Conservation (phyloP, 2,329 filamentous ascomycete species). For the Fusarium lateritium region DNA sequence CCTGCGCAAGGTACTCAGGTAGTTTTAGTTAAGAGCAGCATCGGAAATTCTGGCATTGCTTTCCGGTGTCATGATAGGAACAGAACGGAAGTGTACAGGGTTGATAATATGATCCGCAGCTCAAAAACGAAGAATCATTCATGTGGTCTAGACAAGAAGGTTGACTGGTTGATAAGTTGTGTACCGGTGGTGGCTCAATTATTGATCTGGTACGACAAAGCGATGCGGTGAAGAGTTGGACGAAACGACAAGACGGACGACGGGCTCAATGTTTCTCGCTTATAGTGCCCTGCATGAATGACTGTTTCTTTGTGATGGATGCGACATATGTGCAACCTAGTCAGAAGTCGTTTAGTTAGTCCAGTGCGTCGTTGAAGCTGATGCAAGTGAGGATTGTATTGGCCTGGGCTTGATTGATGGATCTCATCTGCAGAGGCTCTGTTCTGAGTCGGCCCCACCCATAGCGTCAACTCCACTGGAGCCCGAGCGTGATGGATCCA, state of each 20-base stretch:
- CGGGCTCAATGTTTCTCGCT: slow-evolving; percentile 30
- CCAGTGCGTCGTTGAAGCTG: slow-evolving; percentile 3
- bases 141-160: slow-evolving; percentile 23
- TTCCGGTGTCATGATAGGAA: slow-evolving; percentile 4
- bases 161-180: slow-evolving; percentile 20
- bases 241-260: slow-evolving; percentile 12
- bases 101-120: slow-evolving; percentile 14
- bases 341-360: slow-evolving; percentile 14
- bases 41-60: background rate
- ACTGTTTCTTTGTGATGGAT: slow-evolving; percentile 8
- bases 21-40: slow-evolving; percentile 7
- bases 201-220: slow-evolving; percentile 33
- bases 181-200: slow-evolving; percentile 10
- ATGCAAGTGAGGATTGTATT: background rate
- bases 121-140: slow-evolving; percentile 24
- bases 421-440: slow-evolving; percentile 41
- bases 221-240: slow-evolving; percentile 41
- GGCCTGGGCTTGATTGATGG: background rate
- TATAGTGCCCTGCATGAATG: slow-evolving; percentile 33
- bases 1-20: background rate
- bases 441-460: slow-evolving; percentile 37
- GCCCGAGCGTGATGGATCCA: slow-evolving; percentile 25
- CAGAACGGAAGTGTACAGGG: slow-evolving; percentile 9
- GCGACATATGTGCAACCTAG: slow-evolving; percentile 4
- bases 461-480: slow-evolving; percentile 26